Evolutionary conservation across 2,329 filamentous ascomycete species (phyloP), one percentile per base, ranked within the genome.

Genomic region (Penicillium palitans): DNA sequence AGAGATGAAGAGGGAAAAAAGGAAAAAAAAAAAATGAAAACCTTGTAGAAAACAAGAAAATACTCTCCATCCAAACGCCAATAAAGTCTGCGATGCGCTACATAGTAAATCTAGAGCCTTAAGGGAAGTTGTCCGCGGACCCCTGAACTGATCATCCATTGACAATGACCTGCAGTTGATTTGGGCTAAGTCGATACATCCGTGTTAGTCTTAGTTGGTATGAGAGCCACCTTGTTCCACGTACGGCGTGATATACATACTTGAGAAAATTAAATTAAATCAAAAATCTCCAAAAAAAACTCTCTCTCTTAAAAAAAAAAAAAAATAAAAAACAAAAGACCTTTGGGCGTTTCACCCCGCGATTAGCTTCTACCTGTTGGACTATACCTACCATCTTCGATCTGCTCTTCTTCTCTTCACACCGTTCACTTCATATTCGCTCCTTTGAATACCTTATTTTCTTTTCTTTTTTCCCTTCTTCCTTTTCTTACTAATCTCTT

Each of bases 271-370:
- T 46, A 57, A 59, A 52, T 41, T 48, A 48, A 60, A 59, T 42
- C 8, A 24, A 42, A 49, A 57, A 52, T 33, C 29, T 17, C 40
- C 29, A n/a, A 45, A 57, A 39, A 51, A 52, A 59, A 53, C 7
- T 12, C n/a, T 12, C 27, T 33, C 13, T 4, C 19, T 21, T 21
- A 21, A 3, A 46, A 31, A 46, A 19, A 47, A 54, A 45, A 56
- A 10, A 21, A 37, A 58, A 57, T 61, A 62, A 63, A 67, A 52
- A 61, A 57, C 58, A 67, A 59, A 57, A 33, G 21, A 31, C 59
- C 63, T 55, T 65, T 69, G 64, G 66, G 61, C 66, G 69, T 73
- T 72, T 73, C 71, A 73, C 70, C 71, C 71, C 71, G 69, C 70
- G 68, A 71, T 72, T 72, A 71, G 70, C 67, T 67, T 70, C 63